phyloP scores from a whole-genome alignment of 2,329 filamentous ascomycete species.

The Stagonosporopsis chrysanthemi region DNA sequence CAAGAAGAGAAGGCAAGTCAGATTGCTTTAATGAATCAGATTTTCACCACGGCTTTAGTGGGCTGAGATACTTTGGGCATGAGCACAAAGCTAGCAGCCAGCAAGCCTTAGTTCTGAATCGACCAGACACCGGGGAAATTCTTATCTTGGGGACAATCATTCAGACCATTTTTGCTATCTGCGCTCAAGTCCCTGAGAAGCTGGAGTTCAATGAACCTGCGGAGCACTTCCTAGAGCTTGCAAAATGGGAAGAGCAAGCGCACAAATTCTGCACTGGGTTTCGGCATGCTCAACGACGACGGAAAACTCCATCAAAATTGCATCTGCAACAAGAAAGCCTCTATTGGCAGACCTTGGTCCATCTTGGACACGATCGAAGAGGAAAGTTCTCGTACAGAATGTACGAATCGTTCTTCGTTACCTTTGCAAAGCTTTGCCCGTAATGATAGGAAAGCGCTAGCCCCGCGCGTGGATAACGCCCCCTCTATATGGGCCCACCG shows the following conservation, averaged over 20 bases:
- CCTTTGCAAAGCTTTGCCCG: neutral
- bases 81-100: neutral
- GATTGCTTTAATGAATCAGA: constrained; percentile 16
- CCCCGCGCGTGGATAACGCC: neutral
- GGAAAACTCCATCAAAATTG: neutral
- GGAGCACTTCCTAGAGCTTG: neutral
- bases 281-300: neutral
- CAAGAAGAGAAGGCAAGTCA: constrained; percentile 17
- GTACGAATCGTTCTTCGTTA: neutral
- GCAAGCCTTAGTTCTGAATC: no score
- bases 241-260: neutral
- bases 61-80: neutral
- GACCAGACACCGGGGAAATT: neutral
- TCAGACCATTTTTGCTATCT: neutral
- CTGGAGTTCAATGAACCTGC: neutral
- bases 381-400: neutral
- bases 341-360: neutral
- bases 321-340: neutral
- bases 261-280: neutral
- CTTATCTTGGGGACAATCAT: neutral
- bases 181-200: neutral
- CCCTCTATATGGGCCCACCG: neutral
- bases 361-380: neutral
- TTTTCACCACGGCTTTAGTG: neutral
- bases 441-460: neutral